Evolutionary conservation across 371 early-diverging fungal species (phyloP).

Genomic region (Mucor velutinosus): DNA sequence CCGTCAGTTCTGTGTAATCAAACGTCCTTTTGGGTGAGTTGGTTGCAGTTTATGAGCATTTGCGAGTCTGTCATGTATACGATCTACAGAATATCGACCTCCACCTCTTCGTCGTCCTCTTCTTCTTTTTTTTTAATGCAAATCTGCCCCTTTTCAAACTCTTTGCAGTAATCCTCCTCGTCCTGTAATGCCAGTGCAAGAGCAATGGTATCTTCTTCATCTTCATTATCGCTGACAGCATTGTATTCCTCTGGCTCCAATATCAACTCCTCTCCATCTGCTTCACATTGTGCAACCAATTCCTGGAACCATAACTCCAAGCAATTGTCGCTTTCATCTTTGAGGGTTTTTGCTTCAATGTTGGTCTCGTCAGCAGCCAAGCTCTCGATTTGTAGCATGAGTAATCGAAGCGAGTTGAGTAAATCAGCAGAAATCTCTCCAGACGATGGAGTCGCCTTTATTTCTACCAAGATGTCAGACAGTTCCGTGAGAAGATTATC

Average conservation of each 20-base stretch:
- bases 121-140: constrained; percentile 15
- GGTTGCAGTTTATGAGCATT: neutral
- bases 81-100: constrained; percentile 15
- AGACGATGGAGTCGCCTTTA: constrained; percentile 41
- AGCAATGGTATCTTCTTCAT: constrained; percentile 33
- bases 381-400: constrained; percentile 44
- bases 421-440: constrained; percentile 46
- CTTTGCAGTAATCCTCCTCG: constrained; percentile 23
- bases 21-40: neutral
- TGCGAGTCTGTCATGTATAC: neutral
- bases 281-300: constrained; percentile 41
- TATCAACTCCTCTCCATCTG: constrained; percentile 33
- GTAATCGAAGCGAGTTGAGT: constrained; percentile 33
- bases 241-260: constrained; percentile 23
- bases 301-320: constrained; percentile 50
- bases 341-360: constrained; percentile 33
- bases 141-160: constrained; percentile 10
- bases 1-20: neutral
- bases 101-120: constrained; percentile 16
- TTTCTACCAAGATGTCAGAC: constrained; percentile 36
- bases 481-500: constrained; percentile 26
- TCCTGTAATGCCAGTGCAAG: constrained; percentile 24
- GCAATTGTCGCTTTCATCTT: constrained; percentile 41
- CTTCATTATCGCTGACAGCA: constrained; percentile 24
- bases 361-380: constrained; percentile 41